phyloP scores from a whole-genome alignment of 176 grass and related monocot genomes.

The Carex pumila region DNA sequence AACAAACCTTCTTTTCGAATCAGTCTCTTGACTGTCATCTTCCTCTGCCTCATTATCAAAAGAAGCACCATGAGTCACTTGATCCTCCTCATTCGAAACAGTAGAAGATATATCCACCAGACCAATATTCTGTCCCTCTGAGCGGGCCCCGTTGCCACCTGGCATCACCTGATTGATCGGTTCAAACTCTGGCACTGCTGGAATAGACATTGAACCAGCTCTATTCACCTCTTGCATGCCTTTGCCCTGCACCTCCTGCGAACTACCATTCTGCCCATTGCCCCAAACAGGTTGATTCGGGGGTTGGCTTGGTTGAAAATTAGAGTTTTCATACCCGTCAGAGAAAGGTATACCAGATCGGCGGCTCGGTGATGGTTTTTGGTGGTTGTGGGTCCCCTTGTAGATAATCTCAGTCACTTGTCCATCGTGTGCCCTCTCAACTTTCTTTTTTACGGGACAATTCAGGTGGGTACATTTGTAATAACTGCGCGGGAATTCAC shows the following conservation, averaged over 20 bases:
- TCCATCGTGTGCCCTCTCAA: slow-evolving; percentile 57
- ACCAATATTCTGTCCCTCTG: slow-evolving; percentile 5
- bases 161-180: slow-evolving; percentile 36
- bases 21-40: slow-evolving; percentile 59
- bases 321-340: slow-evolving; percentile 17
- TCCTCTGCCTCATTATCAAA: slow-evolving; percentile 44
- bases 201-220: slow-evolving; percentile 11
- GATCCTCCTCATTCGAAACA: slow-evolving; percentile 75
- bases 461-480: slow-evolving; percentile 66
- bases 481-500: slow-evolving; percentile 64
- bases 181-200: slow-evolving; percentile 22
- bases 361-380: slow-evolving; percentile 30
- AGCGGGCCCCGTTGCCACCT: slow-evolving; percentile 28
- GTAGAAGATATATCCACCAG: slow-evolving; percentile 52
- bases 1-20: slow-evolving; percentile 87
- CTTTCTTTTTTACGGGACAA: slow-evolving; percentile 76
- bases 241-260: slow-evolving; percentile 38
- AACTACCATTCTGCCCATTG: slow-evolving; percentile 18
- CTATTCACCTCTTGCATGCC: slow-evolving; percentile 26
- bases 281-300: slow-evolving; percentile 30
- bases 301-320: slow-evolving; percentile 20
- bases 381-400: slow-evolving; percentile 67
- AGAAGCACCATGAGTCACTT: slow-evolving; percentile 46
- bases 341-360: slow-evolving; percentile 8
- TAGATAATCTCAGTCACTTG: slow-evolving; percentile 82